Evolutionary conservation across 2,329 filamentous ascomycete genomes (phyloP), one percentile per base, ranked within the genome.

Genomic region (Ilyonectria mors-panacis): DNA sequence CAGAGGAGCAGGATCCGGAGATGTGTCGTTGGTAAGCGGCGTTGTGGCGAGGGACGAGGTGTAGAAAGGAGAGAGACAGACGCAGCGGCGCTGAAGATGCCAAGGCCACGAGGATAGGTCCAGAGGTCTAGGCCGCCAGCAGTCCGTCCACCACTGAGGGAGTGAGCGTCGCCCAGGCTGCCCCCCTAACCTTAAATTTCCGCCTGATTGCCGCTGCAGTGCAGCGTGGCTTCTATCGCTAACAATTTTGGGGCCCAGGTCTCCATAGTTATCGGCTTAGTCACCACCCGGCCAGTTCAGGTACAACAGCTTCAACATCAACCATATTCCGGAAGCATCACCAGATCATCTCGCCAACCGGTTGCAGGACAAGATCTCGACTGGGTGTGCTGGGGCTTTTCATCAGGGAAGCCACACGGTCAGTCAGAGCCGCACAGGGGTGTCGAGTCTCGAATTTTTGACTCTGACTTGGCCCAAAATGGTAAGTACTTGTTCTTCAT

Each of bases 201-300:
- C 71, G 67, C 72, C 70, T 73, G 73, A 69, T 75, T 73, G 64
- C 73, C 70, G 50, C 71, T 67, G 44, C 42, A 47, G 63, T 70
- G 70, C 61, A 74, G 64, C 67, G 55, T 75, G 67, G 72, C 73
- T 68, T 67, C 51, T 59, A 65, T 66, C 65, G 63, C 63, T 73
- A 76, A 75, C 73, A 76, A 70, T 76, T 75, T 68, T 59, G 63
- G 2, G 17, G 28, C 62, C 66, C 61, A 53, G 42, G 59, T 51
- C 63, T 21, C 59, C 15, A 28, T 33, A 35, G 9, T 59, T n/a
- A 23, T 28, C 12, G 26, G 72, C 73, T 75, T 75, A 75, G 72
- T 75, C 70, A 76, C 69, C 59, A 45, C 50, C 3, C 5, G 39
- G 39, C 8, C 5, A 17, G 39, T 33, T n/a, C n/a, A 56, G 23